phyloP scores from a whole-genome alignment of 805 yeast genomes.

The Wickerhamiella shivajii region DNA sequence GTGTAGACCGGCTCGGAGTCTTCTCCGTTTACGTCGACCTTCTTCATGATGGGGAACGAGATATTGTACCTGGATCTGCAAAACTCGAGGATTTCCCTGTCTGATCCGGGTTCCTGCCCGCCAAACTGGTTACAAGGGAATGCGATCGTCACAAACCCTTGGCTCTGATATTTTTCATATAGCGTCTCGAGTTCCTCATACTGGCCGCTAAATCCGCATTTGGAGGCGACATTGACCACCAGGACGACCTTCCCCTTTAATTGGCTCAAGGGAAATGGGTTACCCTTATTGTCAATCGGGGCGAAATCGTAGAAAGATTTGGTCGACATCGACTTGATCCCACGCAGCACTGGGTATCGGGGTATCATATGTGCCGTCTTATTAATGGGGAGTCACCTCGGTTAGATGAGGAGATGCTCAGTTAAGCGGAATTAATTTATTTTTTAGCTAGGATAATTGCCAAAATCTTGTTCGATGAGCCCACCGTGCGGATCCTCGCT shows the following conservation, averaged over 20 bases:
- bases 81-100: constrained; percentile 53
- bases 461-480: too few species aligned
- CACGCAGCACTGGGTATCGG: too few species aligned
- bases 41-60: constrained; percentile 73
- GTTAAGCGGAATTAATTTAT: too few species aligned
- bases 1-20: constrained; percentile 66
- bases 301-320: constrained; percentile 48
- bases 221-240: constrained; percentile 78
- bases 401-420: too few species aligned
- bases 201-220: constrained; percentile 68
- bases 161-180: constrained; percentile 45
- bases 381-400: too few species aligned
- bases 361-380: too few species aligned
- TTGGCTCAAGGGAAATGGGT: constrained; percentile 42
- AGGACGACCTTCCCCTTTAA: constrained; percentile 69
- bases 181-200: constrained; percentile 55
- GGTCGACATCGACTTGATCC: too few species aligned
- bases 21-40: constrained; percentile 79
- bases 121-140: constrained; percentile 92
- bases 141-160: constrained; percentile 57
- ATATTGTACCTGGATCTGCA: constrained; percentile 80
- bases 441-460: too few species aligned
- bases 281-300: constrained; percentile 48
- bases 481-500: too few species aligned
- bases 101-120: constrained; percentile 57